Percentiles rank a stretch among this genome's conserved stretches.
Conservation (phyloP, 2,329 filamentous ascomycete species). For the Talaromyces verruculosus region DNA sequence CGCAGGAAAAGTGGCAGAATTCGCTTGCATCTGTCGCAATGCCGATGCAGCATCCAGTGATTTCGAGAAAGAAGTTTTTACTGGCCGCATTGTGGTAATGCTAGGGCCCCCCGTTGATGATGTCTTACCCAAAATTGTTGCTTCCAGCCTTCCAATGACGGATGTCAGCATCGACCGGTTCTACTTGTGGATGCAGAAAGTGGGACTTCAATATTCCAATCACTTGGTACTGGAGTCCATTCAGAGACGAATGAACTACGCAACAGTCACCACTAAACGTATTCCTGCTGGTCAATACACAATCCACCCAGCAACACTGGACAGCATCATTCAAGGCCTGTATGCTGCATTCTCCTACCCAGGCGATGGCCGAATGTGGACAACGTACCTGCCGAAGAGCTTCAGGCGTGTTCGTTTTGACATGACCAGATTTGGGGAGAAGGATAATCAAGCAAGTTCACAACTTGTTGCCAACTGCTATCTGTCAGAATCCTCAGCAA, state of each 20-base stretch:
- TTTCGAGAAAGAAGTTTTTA: slow-evolving; percentile 1
- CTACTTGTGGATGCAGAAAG: slow-evolving; percentile 8
- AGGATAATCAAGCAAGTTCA: background rate
- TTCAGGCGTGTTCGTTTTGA: slow-evolving; percentile 1
- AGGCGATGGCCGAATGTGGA: slow-evolving; percentile 20
- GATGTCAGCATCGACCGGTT: slow-evolving; percentile 3
- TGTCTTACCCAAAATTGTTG: background rate
- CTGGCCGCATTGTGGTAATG: background rate
- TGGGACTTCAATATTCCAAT: slow-evolving; percentile 29
- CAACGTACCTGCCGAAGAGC: slow-evolving; percentile 25
- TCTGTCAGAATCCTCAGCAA: background rate
- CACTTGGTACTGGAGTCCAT: slow-evolving; percentile 25
- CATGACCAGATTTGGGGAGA: background rate
- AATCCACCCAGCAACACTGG: slow-evolving; percentile 18
- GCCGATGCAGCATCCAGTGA: slow-evolving; percentile 3
- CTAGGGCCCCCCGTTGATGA: background rate
- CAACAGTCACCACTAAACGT: slow-evolving; percentile 7
- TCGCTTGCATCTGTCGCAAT: slow-evolving; percentile 5
- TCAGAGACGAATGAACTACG: slow-evolving; percentile 23
- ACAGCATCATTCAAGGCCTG: slow-evolving; percentile 15
- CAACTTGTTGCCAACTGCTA: background rate
- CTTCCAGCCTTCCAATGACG: background rate
- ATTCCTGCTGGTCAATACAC: slow-evolving; percentile 24
- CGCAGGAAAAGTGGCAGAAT: background rate
- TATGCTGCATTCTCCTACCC: slow-evolving; percentile 20